Base-by-base conservation (phyloP, 805 yeast species). In the Sugiyamaella floridensis region DNA sequence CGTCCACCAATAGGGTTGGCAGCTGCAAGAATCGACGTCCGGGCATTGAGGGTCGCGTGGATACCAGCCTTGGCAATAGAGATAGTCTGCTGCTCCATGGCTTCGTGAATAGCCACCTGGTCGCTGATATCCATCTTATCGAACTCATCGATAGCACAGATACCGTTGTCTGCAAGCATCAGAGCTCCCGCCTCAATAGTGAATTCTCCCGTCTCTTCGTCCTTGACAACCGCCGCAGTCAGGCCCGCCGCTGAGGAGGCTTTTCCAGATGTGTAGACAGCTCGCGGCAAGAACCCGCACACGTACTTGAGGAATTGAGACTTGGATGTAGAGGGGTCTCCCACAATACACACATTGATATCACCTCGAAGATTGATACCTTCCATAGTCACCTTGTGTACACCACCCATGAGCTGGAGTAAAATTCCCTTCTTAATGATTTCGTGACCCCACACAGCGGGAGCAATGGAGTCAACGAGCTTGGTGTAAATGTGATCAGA, bases 41-140 rank as follows among this genome's bases (percentile, higher is more conserved):
- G 79, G 1, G 99, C 99, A 68, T 93, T 93, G 63, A 93, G 74
- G 0, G 99, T 93, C 1, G 99, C 98, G 65, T 93, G 97, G 58
- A 93, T 93, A 65, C 99, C 99, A 0, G 99, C 99, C 68, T 93
- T 93, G 10, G 99, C 97, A 64, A 93, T 93, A 14, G 97, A 90
- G 60, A 93, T 93, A 0, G 99, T 93, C 70, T 93, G 99, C 72
- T 93, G 99, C 77, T 93, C 99, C 99, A 93, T 93, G 20, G 98
- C 99, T 73, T 93, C 99, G 72, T 93, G 99, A 73, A 93, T 92
- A 2, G 98, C 98, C 51, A 93, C 98, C 71, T 93, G 98, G 71
- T 93, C 98, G 1, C 83, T 71, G 43, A 90, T 70, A 69, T 92
- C 97, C 99, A 93, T 93, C 74, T 93, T 93, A 67, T 93, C 99